phyloP scores from a whole-genome alignment of 495 filamentous ascomycete species.

The Penicillium fimorum region DNA sequence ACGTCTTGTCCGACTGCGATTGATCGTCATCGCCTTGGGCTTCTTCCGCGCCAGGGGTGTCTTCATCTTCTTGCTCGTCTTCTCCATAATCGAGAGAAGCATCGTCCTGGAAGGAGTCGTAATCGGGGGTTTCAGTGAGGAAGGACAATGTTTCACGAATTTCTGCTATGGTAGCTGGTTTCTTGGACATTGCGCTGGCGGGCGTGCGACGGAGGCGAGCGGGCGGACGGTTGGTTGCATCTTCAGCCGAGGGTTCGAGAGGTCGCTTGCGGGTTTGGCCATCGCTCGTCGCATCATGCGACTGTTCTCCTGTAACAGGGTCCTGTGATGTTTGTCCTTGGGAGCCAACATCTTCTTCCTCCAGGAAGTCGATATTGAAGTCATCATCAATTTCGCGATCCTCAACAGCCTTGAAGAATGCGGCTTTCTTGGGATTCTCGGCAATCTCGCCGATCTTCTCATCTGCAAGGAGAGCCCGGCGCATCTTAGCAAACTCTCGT shows the following conservation, averaged over 20 bases:
- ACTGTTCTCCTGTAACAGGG: constrained; percentile 28
- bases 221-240: constrained; percentile 55
- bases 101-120: constrained; percentile 50
- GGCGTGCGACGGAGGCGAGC: constrained; percentile 65
- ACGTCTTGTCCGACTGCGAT: constrained; percentile 30
- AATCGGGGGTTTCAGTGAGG: constrained; percentile 73
- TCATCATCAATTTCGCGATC: constrained; percentile 79
- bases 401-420: constrained; percentile 87
- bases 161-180: constrained; percentile 68
- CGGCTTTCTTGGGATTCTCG: constrained; percentile 82
- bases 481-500: constrained; percentile 86
- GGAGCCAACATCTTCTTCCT: constrained; percentile 47
- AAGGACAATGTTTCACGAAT: constrained; percentile 77
- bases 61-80: constrained; percentile 35
- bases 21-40: constrained; percentile 36
- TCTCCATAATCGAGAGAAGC: constrained; percentile 43
- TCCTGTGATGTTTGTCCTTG: constrained; percentile 49
- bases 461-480: constrained; percentile 83
- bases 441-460: constrained; percentile 88
- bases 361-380: constrained; percentile 70
- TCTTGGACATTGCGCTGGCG: constrained; percentile 52
- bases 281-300: constrained; percentile 25
- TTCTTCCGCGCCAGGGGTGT: constrained; percentile 33
- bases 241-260: constrained; percentile 43
- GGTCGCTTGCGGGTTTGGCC: constrained; percentile 56